Base-by-base conservation (phyloP, 2,329 filamentous ascomycete species). In the Fusarium aywerte region DNA sequence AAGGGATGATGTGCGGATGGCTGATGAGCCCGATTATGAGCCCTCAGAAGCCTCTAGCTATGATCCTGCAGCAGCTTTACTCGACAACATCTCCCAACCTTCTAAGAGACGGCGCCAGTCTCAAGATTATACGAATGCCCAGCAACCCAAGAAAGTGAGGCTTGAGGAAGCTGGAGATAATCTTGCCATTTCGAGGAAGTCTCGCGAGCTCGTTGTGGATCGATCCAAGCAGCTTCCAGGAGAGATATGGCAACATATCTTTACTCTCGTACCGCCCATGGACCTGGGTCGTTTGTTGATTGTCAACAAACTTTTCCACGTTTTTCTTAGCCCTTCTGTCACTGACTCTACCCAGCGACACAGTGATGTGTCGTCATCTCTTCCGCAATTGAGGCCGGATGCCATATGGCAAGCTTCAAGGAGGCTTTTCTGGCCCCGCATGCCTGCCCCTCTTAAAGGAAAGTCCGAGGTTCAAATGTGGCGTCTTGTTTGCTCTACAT, bases 401-500 rank as follows among this genome's bases (percentile, higher is more conserved):
- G 78, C 80, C 45, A 88, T 95, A 71, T 95, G 92, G 92, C 85
- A 85, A 74, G 80, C 83, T 68, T 90, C 91, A 71, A 87, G 91
- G 73, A 88, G 88, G 70, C 78, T 81, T 20, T 89, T 87, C 76
- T 86, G 87, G 80, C 87, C 87, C 25, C 84, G 85, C 68, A 87
- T 93, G 81, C 92, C 92, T 44, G 83, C 84, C 56, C 92, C 92
- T 27, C 81, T 95, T 48, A 80, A 81, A 51, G 84, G 83, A 58
- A 86, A 85, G 74, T 86, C 86, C 39, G 92, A 96, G 77, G 80
- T 92, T 67, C 86, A 90, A 39, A 94, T 94, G 91, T 93, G 92
- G 86, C 86, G 85, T 72, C 80, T 96, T 49, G 82, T 88, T 33
- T 89, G 87, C 76, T 85, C 86, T 45, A 80, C 74, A 29, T 78